These are phyloP conservation scores for Kwoniella botswanensis DNA, from an alignment of 768 basidiomycete genomes.

Conservation along the genomic window DNA sequence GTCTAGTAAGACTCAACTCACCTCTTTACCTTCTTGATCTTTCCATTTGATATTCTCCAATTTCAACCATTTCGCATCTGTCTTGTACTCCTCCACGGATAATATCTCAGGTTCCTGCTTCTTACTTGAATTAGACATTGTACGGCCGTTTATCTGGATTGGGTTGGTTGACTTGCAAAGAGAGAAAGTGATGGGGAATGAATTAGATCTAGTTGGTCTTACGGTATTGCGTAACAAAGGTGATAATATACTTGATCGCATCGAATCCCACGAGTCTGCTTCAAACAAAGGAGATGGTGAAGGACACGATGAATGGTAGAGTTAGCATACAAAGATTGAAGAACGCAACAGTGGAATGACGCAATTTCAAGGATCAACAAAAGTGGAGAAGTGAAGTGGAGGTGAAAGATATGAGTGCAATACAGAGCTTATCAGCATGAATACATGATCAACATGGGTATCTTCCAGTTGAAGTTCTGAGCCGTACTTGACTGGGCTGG, in stretches of 20 bases:
- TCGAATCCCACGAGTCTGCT: background rate
- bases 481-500: too few relatives aligned
- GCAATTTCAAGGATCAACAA: background rate
- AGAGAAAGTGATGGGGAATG: background rate
- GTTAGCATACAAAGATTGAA: background rate
- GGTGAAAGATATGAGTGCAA: background rate
- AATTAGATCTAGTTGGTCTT: background rate
- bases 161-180: background rate
- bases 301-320: too few relatives aligned
- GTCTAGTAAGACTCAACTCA: conserved; percentile 51
- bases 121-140: conserved; percentile 25
- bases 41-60: conserved; percentile 79
- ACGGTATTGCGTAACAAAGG: background rate
- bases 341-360: background rate
- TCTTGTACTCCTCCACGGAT: conserved; percentile 57
- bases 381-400: conserved; percentile 9
- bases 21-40: conserved; percentile 78
- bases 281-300: too few relatives aligned
- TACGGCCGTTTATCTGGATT: conserved; percentile 5
- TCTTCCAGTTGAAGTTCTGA: too few relatives aligned
- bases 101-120: conserved; percentile 63
- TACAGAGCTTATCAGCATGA: too few relatives aligned
- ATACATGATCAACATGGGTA: too few relatives aligned
- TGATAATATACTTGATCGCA: conserved; percentile 1
- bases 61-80: conserved; percentile 74